Base-by-base conservation (phyloP, 2,329 filamentous ascomycete genomes). In the Lasiodiplodia sp. region DNA sequence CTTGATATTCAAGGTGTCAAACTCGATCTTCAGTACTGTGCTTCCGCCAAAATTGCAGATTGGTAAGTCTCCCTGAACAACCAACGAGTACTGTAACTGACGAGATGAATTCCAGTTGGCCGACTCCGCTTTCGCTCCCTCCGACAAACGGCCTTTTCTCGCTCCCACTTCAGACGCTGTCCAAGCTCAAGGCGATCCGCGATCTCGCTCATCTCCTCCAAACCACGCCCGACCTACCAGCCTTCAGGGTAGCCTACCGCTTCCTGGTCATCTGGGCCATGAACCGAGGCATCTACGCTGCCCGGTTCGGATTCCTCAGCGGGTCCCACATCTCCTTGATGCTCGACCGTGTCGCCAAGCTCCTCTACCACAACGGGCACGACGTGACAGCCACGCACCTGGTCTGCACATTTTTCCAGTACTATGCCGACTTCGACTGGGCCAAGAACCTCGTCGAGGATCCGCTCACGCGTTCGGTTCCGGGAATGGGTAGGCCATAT, bases 1-100 rank as follows among this genome's bases (percentile, higher is more conserved):
- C 78, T 92, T 4, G 84, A 86, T 52, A 80, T 91, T n/a, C 75
- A 79, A 4, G 85, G 83, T 11, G 80, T 91, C 72, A 87, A 83
- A 70, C 82, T 90, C 72, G 88, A 91, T 74, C 78, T 92, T 60
- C 89, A 91, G 70, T 92, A 92, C 74, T 91, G 88, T 71, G 84
- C 87, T 6, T 87, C 89, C 1, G 79, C 83, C 2, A 79, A 80
- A 37, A 79, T 91, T 53, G 82, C 87, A 2, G 83, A 88, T 74
- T 83, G 81, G 80, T 83, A 75, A 69, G 69, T 52, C 6, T 2
- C 40, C 1, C 21, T 10, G 31, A 34, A 37, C 8, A 38, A 25
- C 14, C 14, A 11, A 25, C 18, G 38, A 7, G 3, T 14, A 18
- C 38, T 5, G 18, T 34, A 21, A 34, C 58, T 62, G 25, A 62